phyloP scores from a whole-genome alignment of 2,329 filamentous ascomycete genomes.

The Diplocarpon mali region DNA sequence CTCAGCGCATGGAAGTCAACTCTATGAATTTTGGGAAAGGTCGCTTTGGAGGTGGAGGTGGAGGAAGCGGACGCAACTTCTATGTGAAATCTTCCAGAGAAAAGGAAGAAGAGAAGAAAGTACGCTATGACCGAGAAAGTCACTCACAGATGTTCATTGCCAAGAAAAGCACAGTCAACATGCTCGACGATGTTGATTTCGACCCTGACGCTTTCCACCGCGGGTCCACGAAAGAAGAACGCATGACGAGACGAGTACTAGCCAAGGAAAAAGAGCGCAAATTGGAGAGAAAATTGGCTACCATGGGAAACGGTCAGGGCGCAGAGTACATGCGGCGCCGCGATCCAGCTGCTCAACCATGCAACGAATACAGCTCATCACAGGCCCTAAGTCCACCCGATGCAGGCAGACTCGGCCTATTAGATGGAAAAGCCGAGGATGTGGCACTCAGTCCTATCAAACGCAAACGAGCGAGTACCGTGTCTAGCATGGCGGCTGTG shows the following conservation, averaged over 20 bases:
- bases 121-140: constrained; percentile 44
- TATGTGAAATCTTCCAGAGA: constrained; percentile 16
- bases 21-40: constrained; percentile 41
- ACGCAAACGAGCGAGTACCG: constrained; percentile 40
- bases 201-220: constrained; percentile 39
- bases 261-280: constrained; percentile 62
- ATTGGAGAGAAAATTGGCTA: constrained; percentile 55
- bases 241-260: constrained; percentile 51
- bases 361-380: constrained; percentile 3
- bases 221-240: constrained; percentile 52
- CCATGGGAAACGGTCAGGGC: constrained; percentile 54
- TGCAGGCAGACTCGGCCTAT: constrained; percentile 34
- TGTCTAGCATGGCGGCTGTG: constrained; percentile 25
- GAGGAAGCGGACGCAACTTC: constrained; percentile 20
- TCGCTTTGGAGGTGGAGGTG: constrained; percentile 25
- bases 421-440: constrained; percentile 31
- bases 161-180: constrained; percentile 42
- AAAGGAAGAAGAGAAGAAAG: constrained; percentile 26
- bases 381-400: constrained; percentile 29
- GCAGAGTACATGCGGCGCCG: constrained; percentile 53
- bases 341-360: constrained; percentile 7
- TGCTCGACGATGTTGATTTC: constrained; percentile 56
- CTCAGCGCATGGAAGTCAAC: constrained; percentile 69
- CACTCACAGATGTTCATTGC: constrained; percentile 45
- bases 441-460: constrained; percentile 50